A percentile compares a stretch with the other conserved stretches of the same genome.
Conservation (phyloP, 2,329 filamentous ascomycete species). For the Torrubiella hemipterigena region DNA sequence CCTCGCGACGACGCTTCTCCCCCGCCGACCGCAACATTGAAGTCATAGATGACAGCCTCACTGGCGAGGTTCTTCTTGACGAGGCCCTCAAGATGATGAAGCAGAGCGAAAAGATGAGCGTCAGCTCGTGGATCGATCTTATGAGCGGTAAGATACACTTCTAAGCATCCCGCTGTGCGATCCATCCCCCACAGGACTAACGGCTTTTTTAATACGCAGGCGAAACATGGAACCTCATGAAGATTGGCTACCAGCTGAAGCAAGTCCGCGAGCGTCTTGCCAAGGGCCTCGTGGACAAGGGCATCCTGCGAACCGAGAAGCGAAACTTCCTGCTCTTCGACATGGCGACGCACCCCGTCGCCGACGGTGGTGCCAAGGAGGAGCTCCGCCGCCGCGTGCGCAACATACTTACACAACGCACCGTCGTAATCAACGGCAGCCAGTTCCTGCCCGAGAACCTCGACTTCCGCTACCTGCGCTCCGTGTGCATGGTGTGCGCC, state of each 20-base stretch:
- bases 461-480: slow-evolving; percentile 87
- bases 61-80: slow-evolving; percentile 91
- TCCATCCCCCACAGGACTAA: slow-evolving; percentile 7
- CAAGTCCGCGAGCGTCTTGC: slow-evolving; percentile 95
- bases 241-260: slow-evolving; percentile 98
- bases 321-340: slow-evolving; percentile 99
- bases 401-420: slow-evolving; percentile 85
- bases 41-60: slow-evolving; percentile 91
- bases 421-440: slow-evolving; percentile 74
- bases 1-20: slow-evolving; percentile 80
- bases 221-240: slow-evolving; percentile 99
- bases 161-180: background rate
- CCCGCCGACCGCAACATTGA: slow-evolving; percentile 90
- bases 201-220: slow-evolving; percentile 38
- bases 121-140: slow-evolving; percentile 96
- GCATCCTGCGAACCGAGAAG: slow-evolving; percentile 96
- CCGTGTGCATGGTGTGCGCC: slow-evolving; percentile 92
- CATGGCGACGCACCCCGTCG: slow-evolving; percentile 97
- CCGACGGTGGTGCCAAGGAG: slow-evolving; percentile 92
- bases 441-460: slow-evolving; percentile 89
- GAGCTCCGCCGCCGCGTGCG: slow-evolving; percentile 89
- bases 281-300: slow-evolving; percentile 97
- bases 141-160: slow-evolving; percentile 71
- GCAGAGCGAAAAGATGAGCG: slow-evolving; percentile 98
- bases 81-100: slow-evolving; percentile 99